phyloP scores from a whole-genome alignment of 2,329 filamentous ascomycete genomes.

The Shiraia sp. region DNA sequence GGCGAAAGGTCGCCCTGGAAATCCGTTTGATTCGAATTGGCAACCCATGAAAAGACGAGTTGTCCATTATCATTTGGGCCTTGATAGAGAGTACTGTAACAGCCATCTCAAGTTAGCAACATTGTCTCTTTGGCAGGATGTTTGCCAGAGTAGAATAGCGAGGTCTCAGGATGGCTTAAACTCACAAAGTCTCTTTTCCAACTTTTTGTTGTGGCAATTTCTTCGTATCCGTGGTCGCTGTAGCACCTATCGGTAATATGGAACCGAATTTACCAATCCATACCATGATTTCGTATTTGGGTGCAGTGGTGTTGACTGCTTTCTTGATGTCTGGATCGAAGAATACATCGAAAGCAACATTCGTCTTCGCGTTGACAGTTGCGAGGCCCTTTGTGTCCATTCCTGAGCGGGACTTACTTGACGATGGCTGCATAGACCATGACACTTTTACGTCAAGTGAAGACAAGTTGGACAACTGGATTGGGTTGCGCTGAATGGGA shows the following conservation, averaged over 20 bases:
- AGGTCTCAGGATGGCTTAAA: background rate
- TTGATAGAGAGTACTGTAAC: slow-evolving; percentile 3
- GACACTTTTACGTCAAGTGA: slow-evolving; percentile 6
- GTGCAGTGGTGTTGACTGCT: slow-evolving; percentile 4
- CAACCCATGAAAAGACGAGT: slow-evolving; percentile 5
- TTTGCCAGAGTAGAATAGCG: too few relatives aligned
- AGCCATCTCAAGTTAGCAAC: background rate
- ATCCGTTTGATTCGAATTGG: background rate
- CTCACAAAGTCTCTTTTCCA: slow-evolving; percentile 3
- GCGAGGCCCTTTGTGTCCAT: slow-evolving; percentile 2
- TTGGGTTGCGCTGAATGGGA: slow-evolving; percentile 2
- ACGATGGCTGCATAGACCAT: slow-evolving; percentile 4
- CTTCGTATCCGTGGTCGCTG: background rate
- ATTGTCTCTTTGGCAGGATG: too few relatives aligned
- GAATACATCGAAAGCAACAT: slow-evolving; percentile 5
- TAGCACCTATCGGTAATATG: slow-evolving; percentile 3
- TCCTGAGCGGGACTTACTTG: background rate
- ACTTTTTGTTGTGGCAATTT: slow-evolving; percentile 1
- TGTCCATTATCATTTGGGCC: slow-evolving; percentile 6
- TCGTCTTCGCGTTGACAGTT: slow-evolving; percentile 2
- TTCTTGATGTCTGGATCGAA: slow-evolving; percentile 2
- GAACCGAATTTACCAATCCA: slow-evolving; percentile 6
- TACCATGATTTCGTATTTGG: slow-evolving; percentile 6
- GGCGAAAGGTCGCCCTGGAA: slow-evolving; percentile 6
- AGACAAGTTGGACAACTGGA: slow-evolving; percentile 2